Evolutionary conservation across 179 eudicot species (phyloP).

Genomic region (Gypsophila paniculata): DNA sequence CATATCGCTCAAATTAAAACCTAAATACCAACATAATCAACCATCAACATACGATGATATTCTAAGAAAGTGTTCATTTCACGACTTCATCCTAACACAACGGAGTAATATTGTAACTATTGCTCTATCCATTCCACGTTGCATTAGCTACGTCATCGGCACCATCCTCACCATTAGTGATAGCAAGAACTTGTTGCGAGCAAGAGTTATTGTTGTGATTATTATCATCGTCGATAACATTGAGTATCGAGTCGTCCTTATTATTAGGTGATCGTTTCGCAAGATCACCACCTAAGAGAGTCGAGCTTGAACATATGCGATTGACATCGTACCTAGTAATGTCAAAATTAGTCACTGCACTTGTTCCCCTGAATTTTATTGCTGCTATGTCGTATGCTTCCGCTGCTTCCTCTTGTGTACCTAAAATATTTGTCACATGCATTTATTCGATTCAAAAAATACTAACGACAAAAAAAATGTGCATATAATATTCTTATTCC

Average conservation of each 20-base stretch:
- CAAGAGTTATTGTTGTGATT: constrained; percentile 14
- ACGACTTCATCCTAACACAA: too few species aligned
- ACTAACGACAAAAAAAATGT: too few species aligned
- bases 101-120: too few species aligned
- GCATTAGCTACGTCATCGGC: constrained; percentile 30
- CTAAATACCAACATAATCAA: too few species aligned
- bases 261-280: constrained; percentile 42
- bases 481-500: too few species aligned
- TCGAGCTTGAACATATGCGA: constrained; percentile 59
- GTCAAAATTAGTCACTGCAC: constrained; percentile 79
- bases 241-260: constrained; percentile 24
- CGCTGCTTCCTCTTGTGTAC: constrained; percentile 87
- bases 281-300: constrained; percentile 52
- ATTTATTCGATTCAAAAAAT: not conserved
- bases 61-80: too few species aligned
- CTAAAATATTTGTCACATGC: constrained; percentile 22
- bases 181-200: constrained; percentile 27
- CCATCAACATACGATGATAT: too few species aligned
- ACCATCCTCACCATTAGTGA: constrained; percentile 23
- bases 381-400: constrained; percentile 87
- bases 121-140: constrained; percentile 26
- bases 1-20: too few species aligned
- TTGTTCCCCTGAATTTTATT: constrained; percentile 67
- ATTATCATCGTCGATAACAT: constrained; percentile 21
- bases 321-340: constrained; percentile 62